These are phyloP conservation scores for Calcarisporium arbuscula DNA, from an alignment of 2,329 filamentous ascomycete genomes.

Conservation along the genomic window DNA sequence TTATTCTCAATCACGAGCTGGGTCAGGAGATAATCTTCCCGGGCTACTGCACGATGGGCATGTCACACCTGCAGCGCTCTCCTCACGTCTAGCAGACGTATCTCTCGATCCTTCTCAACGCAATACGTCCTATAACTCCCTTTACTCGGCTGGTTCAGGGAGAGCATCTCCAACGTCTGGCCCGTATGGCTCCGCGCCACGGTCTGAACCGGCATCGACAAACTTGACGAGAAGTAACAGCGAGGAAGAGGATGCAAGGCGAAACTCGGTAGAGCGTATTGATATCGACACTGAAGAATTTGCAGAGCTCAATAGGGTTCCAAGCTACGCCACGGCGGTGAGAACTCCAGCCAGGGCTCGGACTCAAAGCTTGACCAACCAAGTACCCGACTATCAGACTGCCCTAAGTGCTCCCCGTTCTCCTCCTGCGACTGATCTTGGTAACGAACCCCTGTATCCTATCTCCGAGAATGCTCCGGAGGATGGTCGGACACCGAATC, in stretches of 20 bases:
- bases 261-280: slow-evolving; percentile 50
- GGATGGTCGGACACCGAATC: too few species aligned
- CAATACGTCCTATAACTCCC: slow-evolving; percentile 40
- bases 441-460: slow-evolving; percentile 21
- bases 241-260: slow-evolving; percentile 43
- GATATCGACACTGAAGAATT: slow-evolving; percentile 55
- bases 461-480: slow-evolving; percentile 24
- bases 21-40: slow-evolving; percentile 75
- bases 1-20: slow-evolving; percentile 62
- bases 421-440: slow-evolving; percentile 30
- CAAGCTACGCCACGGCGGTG: slow-evolving; percentile 71
- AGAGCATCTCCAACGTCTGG: slow-evolving; percentile 36
- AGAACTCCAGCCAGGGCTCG: slow-evolving; percentile 54
- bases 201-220: slow-evolving; percentile 37
- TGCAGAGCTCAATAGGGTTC: slow-evolving; percentile 63
- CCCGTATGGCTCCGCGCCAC: slow-evolving; percentile 27
- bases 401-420: slow-evolving; percentile 49
- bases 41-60: slow-evolving; percentile 29
- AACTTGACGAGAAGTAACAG: slow-evolving; percentile 49
- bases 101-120: slow-evolving; percentile 42
- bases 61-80: slow-evolving; percentile 47
- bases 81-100: slow-evolving; percentile 64
- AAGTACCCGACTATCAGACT: slow-evolving; percentile 61
- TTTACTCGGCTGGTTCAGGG: slow-evolving; percentile 33
- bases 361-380: slow-evolving; percentile 39